phyloP scores from a whole-genome alignment of 2,329 filamentous ascomycete genomes.

The Colletotrichum viniferum region DNA sequence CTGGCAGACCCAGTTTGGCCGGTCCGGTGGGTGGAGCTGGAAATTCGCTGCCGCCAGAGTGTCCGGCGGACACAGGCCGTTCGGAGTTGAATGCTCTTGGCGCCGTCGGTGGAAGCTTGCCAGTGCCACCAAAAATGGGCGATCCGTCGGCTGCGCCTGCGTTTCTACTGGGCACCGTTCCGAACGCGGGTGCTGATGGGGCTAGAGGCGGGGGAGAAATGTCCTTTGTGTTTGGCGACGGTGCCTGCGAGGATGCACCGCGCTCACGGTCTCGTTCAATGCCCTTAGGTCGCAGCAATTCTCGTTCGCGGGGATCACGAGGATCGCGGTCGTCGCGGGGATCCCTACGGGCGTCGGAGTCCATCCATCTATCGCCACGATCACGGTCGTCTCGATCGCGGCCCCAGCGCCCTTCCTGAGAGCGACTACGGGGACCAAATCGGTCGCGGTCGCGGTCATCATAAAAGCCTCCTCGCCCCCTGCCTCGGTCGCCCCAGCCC shows the following conservation, averaged over 20 bases:
- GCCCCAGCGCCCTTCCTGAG: conserved; percentile 66
- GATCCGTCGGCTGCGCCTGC: conserved; percentile 35
- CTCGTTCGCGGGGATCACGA: conserved; percentile 47
- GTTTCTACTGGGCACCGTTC: conserved; percentile 56
- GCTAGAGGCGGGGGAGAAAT: conserved; percentile 62
- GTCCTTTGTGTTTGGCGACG: conserved; percentile 50
- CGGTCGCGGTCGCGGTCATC: conserved; percentile 63
- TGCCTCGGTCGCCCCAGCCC: conserved; percentile 51
- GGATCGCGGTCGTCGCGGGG: conserved; percentile 53
- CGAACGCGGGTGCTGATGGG: conserved; percentile 63
- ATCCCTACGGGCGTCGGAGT: conserved; percentile 45
- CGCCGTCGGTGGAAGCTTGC: conserved; percentile 58
- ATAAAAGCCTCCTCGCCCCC: conserved; percentile 54
- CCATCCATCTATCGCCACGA: conserved; percentile 44
- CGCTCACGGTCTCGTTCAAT: conserved; percentile 43
- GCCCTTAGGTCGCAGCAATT: conserved; percentile 51
- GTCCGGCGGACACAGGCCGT: conserved; percentile 48
- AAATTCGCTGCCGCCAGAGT: conserved; percentile 39
- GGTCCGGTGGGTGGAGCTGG: conserved; percentile 44
- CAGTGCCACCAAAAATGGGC: conserved; percentile 32
- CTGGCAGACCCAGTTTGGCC: conserved; percentile 43
- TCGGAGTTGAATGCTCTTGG: conserved; percentile 57
- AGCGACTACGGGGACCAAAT: conserved; percentile 67
- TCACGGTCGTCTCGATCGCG: conserved; percentile 63
- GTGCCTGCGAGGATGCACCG: conserved; percentile 50